Conservation (phyloP, 306 rosid genomes). For the Cotoneaster glaucophyllus region DNA sequence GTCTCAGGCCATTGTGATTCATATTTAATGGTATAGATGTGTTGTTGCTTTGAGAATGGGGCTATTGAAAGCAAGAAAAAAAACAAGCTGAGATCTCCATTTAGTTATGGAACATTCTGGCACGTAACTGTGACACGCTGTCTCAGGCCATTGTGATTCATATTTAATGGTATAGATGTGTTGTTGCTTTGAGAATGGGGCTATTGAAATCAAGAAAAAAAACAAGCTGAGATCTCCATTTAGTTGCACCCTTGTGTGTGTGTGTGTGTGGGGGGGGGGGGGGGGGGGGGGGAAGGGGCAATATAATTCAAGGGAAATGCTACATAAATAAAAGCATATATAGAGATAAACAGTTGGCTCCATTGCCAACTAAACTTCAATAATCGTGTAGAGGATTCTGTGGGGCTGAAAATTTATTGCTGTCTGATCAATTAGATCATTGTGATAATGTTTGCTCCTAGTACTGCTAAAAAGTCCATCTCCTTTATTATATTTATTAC, state of each 20-base stretch:
- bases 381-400: not conserved
- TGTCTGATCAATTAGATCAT: not conserved
- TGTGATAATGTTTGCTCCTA: not conserved
- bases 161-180: not conserved
- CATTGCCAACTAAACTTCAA: not conserved
- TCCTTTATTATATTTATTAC: not conserved
- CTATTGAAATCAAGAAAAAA: not conserved
- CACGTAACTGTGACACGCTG: not conserved
- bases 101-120: not conserved
- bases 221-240: not conserved
- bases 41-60: not conserved
- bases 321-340: not conserved
- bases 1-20: not conserved
- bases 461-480: not conserved
- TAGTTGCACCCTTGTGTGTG: not conserved
- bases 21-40: not conserved
- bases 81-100: not conserved
- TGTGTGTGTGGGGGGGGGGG: not conserved
- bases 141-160: not conserved
- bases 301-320: not conserved
- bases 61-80: not conserved
- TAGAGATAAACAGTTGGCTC: not conserved
- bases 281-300: not conserved
- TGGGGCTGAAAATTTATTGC: not conserved
- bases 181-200: not conserved